Base-by-base conservation (phyloP, 768 basidiomycete species). In the Tricholoma sp. region DNA sequence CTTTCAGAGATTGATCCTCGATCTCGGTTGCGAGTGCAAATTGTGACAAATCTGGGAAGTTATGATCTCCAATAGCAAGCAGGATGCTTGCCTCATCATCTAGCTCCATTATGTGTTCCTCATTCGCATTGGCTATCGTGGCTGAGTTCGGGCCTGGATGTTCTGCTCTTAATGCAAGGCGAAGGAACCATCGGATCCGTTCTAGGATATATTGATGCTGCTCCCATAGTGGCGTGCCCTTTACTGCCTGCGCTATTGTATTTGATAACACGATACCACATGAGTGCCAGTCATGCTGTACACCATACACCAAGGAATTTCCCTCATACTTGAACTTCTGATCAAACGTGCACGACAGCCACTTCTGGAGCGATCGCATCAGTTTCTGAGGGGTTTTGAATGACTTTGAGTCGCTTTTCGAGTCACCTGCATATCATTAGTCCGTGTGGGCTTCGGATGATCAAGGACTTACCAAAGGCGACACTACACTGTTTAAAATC, bases 401-500 rank as follows among this genome's bases (percentile, higher is more conserved):
- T 22, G 11, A 9, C 43, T 22, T 22, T 10, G 8, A 10, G 10
- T 45, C 21, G 11, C 21, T 45, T 22, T 11, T 45, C 21, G 43
- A 45, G 21, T 45, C 43, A 45, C 43, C 43, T 45, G 43, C 10
- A 22, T 16, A 45, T 12, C 10, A 22, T 45, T 45, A 45, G 43
- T 43, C 19, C 19, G 11, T 43, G 41, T 19, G 18, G 41, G 21
- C 10, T 22, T 41, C 18, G 7, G 18, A 11, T 22, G 21, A 45
- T 12, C 21, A 21, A 9, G 47, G 16, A 31, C 47, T 56, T 9
- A 66, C 64, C 61, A 57, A 55, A 58, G 2, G 29, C 29, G 16
- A 65, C 52, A n/a, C 35, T 49, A 19, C 35, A 51, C 18, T 51
- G 49, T 19, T 54, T 32, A 29, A 64, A 63, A 55, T 65, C 56